Evolutionary conservation across 495 filamentous ascomycete species (phyloP), one percentile per base, ranked within the genome.

Genomic region (Hamigera avellanea): DNA sequence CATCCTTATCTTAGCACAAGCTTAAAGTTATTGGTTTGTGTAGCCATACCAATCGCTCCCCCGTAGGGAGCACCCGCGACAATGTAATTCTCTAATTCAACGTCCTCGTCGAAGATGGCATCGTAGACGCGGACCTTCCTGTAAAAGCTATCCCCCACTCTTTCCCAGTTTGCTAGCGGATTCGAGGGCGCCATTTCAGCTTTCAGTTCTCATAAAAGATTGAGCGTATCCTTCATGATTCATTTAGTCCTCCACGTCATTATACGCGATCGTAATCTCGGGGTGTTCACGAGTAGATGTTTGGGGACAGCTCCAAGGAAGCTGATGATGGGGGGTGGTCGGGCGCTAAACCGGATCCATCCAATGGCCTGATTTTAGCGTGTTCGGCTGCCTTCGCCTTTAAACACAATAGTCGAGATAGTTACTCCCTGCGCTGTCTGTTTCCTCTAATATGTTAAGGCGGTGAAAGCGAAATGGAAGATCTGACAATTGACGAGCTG

Each of bases 81-180:
- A 52, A 93, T 70, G 67, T 93, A 94, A 64, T 93, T 89, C 57
- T 94, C 89, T 51, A 98, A 71, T 63, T 98, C 88, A 37, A 94
- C 69, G 48, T 94, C 86, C 42, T 82, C 76, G 52, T 88, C 82
- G 61, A 95, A 96, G 46, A 98, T 70, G 42, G 76, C 81, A 39
- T 86, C 86, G 67, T 96, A 98, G 25, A 94, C 70, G 57, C 86
- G 80, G 18, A 83, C 78, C 62, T 91, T 95, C 54, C 89, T 81
- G 66, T 95, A 98, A 61, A 91, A 98, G 43, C 73, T 78, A 47
- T 91, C 83, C 35, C 85, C 91, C 35, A 96, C 72, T 52, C 73
- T 79, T 66, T 93, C 86, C 91, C 91, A 98, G 52, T 86, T 83
- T 45, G 86, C 79, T 29, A 86, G 88, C 36, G 91, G 86, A 62